Base-by-base conservation (phyloP, 768 basidiomycete species). In the Guyanaporus albipodus region DNA sequence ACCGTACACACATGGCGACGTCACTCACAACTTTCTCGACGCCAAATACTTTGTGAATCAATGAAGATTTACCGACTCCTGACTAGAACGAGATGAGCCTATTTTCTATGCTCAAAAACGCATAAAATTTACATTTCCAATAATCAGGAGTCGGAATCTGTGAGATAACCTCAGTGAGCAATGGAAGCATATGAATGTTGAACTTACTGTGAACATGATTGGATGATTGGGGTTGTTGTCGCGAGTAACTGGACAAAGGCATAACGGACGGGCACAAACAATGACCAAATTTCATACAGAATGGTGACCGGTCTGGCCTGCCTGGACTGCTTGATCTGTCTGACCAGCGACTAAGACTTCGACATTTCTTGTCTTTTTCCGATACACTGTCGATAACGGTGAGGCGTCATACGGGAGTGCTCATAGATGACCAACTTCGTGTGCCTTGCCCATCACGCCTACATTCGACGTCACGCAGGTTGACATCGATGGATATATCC, bases 91-190 rank as follows among this genome's bases (percentile, higher is more conserved):
- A 6, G 10, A 15, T 53, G 6, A 43, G 46, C 14, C 22, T 10
- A 32, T 36, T 5, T n/a, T 28, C 10, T 17, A 28, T 36, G n/a
- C 3, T 4, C 3, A 10, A 40, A 8, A n/a, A 21, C 27, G 18
- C 33, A 1, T 5, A 15, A 19, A 1, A 4, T 4, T 45, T 28
- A 56, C 55, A 44, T 56, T 57, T 2, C 55, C 55, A 8, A 56
- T 57, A 1, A 56, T 28, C 26, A 56, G 8, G n/a, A 57, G 34
- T 12, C 55, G 42, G 36, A 56, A 57, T 27, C 55, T 57, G 27
- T 11, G 21, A 1, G 12, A 3, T 9, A 19, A 2, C 8, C 19
- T 44, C 8, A 41, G 24, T 3, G 6, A 17, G 17, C 5, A 23
- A 28, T 4, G 10, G 17, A 15, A 18, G n/a, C 6, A 27, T 3